phyloP scores from a whole-genome alignment of 2,329 filamentous ascomycete species.

The Pseudocercospora vitis region DNA sequence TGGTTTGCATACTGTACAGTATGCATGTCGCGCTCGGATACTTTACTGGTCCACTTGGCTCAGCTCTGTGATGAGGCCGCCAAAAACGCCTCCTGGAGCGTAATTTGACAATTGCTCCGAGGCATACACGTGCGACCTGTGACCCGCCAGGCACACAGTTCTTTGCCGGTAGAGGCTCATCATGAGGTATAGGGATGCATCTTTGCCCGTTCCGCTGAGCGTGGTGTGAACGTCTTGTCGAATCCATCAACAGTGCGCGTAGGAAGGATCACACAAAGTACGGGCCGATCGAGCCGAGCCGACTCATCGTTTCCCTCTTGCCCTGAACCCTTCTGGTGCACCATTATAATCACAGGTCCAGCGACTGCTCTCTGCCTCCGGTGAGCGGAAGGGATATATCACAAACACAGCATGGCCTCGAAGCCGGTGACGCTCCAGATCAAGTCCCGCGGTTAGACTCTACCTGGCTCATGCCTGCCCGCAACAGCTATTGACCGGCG shows the following conservation, averaged over 20 bases:
- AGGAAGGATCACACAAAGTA: not conserved
- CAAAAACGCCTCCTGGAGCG: constrained; percentile 2
- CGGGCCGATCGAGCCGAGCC: not conserved
- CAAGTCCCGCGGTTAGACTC: constrained; percentile 46
- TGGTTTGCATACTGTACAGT: too few species aligned
- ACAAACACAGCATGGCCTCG: constrained; percentile 41
- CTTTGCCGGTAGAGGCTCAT: too few species aligned
- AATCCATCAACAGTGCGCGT: too few species aligned
- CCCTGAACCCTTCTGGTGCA: too few species aligned
- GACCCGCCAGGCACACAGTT: too few species aligned
- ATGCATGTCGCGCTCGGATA: too few species aligned
- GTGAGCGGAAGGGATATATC: not conserved
- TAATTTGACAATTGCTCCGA: not conserved
- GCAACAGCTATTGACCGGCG: constrained; percentile 12
- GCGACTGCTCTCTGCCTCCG: too few species aligned
- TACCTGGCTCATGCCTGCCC: not conserved
- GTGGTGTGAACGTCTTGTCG: too few species aligned
- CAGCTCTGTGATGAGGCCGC: constrained; percentile 5
- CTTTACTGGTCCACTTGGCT: not conserved
- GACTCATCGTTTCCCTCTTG: too few species aligned
- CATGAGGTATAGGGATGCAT: too few species aligned
- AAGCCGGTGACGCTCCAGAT: constrained; percentile 46
- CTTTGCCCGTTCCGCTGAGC: not conserved
- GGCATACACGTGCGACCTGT: not conserved
- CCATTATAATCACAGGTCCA: too few species aligned